These are phyloP conservation scores for Neckera pumila DNA, from an alignment of 225 moss, liverwort and hornwort species.

Conservation along the genomic window DNA sequence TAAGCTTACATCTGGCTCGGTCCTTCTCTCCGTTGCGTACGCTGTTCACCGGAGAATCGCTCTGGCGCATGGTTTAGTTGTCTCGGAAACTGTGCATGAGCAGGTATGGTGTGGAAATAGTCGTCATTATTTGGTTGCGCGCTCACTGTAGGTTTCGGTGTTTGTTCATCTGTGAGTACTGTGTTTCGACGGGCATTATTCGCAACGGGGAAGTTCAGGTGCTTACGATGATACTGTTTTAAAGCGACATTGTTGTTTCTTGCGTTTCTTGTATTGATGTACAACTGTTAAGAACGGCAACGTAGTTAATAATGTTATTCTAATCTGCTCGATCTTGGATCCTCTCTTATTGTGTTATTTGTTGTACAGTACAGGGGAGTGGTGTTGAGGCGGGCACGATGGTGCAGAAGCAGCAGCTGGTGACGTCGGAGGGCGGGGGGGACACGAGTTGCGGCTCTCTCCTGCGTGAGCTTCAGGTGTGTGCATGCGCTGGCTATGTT, in stretches of 20 bases:
- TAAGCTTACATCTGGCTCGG: neutral
- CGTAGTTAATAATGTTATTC: too few relatives aligned
- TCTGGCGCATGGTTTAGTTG: neutral
- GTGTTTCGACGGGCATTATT: neutral
- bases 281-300: neutral
- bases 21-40: neutral
- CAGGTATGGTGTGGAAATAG: neutral
- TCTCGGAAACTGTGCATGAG: neutral
- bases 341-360: neutral
- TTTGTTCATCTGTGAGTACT: neutral
- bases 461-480: conserved; percentile 90
- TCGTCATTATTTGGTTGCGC: neutral
- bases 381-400: conserved; percentile 18
- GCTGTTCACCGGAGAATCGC: neutral
- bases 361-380: neutral
- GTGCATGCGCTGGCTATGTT: neutral
- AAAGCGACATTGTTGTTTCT: neutral
- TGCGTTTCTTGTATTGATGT: neutral
- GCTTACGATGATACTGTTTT: neutral
- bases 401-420: conserved; percentile 79
- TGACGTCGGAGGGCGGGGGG: conserved; percentile 26
- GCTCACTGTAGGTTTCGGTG: neutral
- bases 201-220: neutral
- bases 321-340: neutral
- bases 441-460: conserved; percentile 90